Percentiles rank a stretch among this genome's conserved stretches.
Evolutionary conservation across 805 yeast species (phyloP).

Genomic region (Wickerhamomyces hampshirensis): DNA sequence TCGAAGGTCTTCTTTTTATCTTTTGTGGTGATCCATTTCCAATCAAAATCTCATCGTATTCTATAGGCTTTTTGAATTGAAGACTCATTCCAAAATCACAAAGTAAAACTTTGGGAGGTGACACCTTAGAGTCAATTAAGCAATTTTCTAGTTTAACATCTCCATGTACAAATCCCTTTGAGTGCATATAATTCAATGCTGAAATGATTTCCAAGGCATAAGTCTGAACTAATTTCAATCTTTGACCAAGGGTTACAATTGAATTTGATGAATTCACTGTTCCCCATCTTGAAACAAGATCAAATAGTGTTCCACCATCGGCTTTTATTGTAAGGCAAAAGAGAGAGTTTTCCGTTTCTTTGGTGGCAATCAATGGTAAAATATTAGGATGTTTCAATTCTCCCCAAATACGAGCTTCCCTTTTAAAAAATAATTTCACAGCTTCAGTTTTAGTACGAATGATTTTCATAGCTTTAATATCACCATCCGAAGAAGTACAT

Average conservation of each 20-base stretch:
- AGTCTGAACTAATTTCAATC: constrained; percentile 32
- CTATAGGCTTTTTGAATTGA: constrained; percentile 14
- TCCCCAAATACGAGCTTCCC: constrained; percentile 77
- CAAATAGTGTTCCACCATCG: constrained; percentile 78
- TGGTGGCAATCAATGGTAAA: constrained; percentile 55
- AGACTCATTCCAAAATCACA: constrained; percentile 90
- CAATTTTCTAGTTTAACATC: constrained; percentile 75
- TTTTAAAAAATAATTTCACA: constrained; percentile 55
- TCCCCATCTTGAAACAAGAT: constrained; percentile 69
- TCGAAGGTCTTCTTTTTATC: constrained; percentile 25
- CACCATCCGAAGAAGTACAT: constrained; percentile 34
- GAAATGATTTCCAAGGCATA: constrained; percentile 50
- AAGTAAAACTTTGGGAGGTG: constrained; percentile 39
- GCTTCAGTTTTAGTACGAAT: constrained; percentile 48
- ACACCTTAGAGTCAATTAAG: constrained; percentile 46
- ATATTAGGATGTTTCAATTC: constrained; percentile 59
- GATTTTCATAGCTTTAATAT: constrained; percentile 53
- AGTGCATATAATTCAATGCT: constrained; percentile 60
- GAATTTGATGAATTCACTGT: constrained; percentile 27
- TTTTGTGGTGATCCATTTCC: constrained; percentile 18
- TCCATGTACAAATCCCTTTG: constrained; percentile 64
- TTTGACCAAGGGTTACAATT: constrained; percentile 25
- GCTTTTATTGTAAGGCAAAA: constrained; percentile 70
- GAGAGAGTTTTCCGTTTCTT: constrained; percentile 56
- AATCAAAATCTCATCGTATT: constrained; percentile 19